Base-by-base conservation (phyloP, 2,329 filamentous ascomycete species). In the Phyllosticta capitalensis region DNA sequence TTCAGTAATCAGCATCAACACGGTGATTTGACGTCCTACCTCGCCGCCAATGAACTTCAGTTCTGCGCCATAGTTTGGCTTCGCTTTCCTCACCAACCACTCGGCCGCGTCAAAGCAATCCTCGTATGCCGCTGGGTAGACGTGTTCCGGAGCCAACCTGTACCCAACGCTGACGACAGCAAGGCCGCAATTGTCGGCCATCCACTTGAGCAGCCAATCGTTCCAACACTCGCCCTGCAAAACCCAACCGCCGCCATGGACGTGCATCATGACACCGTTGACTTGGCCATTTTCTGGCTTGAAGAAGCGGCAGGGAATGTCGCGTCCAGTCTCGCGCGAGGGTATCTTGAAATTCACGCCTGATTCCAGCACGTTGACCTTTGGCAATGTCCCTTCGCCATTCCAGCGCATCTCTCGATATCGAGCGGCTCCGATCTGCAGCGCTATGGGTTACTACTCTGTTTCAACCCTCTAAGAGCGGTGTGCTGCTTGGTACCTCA, bases 21-120 rank as follows among this genome's bases (percentile, higher is more conserved):
- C 68, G 0, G 68, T 76, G 77, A 3, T 45, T 62, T 26, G 10
- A 14, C 12, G 19, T 30, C 52, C 7, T 76, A 80, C 19, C 71
- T 64, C 6, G 64, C 64, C 53, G 21, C 63, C 61, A 10, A 75
- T 67, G 54, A 76, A 75, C 17, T 61, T 61, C 50, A 78, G 55
- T 1, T 68, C 63, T 1, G 63, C 71, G 9, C 78, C 78, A 63
- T 74, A 79, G 5, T 73, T 63, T 7, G 63, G 63, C 61, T 75
- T 67, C 0, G 76, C 75, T 61, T 81, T 72, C 57, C 80, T 75
- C 24, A 81, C 68, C 1, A 85, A 71, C 68, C 79, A 81, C 61
- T 81, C 77, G 0, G 75, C 82, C 3, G 76, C 80, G 65, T 85
- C 82, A 64, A 79, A 77, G 68, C 81, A 83, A 67, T 85, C 83